Evolutionary conservation across 768 basidiomycete genomes (phyloP).

Genomic region (Suillus placidus): DNA sequence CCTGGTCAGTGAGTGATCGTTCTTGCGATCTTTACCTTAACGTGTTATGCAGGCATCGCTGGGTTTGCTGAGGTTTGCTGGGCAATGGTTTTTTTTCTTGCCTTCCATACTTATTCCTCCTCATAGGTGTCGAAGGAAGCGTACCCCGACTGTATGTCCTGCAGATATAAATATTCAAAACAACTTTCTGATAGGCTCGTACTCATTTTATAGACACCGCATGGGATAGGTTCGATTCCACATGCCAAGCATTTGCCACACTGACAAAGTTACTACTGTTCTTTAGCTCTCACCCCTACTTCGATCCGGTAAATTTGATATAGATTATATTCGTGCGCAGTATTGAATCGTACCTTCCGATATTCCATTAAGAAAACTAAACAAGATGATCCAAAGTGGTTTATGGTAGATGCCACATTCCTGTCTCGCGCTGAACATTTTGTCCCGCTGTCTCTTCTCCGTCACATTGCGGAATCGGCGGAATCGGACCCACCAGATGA

Average conservation of each 20-base stretch:
- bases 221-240: conserved; percentile 73
- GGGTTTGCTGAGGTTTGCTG: conserved; percentile 75
- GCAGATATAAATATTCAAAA: conserved; percentile 6
- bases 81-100: neutral
- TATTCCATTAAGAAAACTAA: conserved; percentile 67
- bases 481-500: conserved; percentile 47
- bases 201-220: conserved; percentile 66
- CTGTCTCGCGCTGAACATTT: conserved; percentile 66
- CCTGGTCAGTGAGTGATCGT: conserved; percentile 55
- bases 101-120: conserved; percentile 12
- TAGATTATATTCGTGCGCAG: neutral
- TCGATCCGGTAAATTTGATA: conserved; percentile 57
- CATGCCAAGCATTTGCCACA: conserved; percentile 9
- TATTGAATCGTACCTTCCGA: neutral
- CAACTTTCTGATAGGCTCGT: conserved; percentile 13
- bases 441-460: conserved; percentile 76
- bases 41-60: conserved; percentile 59
- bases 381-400: conserved; percentile 80
- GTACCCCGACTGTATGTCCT: conserved; percentile 82
- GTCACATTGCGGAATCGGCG: conserved; percentile 53
- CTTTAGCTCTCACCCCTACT: conserved; percentile 73
- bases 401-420: conserved; percentile 86
- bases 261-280: conserved; percentile 9
- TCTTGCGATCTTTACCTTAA: neutral
- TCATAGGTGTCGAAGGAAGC: conserved; percentile 75